These are phyloP conservation scores for Xerocomellus intermedius DNA, from an alignment of 768 basidiomycete genomes.

Conservation along the genomic window DNA sequence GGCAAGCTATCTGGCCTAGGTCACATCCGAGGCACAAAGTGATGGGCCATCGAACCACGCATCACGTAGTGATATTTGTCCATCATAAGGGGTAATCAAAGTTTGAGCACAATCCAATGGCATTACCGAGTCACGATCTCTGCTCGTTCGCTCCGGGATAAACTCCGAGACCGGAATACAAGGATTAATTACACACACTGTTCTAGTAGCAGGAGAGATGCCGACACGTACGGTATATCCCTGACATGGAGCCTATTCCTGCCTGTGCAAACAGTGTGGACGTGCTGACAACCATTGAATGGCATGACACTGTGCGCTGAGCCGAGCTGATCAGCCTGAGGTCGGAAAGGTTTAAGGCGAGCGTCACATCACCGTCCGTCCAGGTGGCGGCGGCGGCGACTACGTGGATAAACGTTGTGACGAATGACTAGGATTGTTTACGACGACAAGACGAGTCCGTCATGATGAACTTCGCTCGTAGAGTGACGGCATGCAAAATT, in stretches of 20 bases:
- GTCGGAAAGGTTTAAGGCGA: background rate
- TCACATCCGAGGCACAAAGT: slow-evolving; percentile 8
- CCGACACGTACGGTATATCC: slow-evolving; percentile 18
- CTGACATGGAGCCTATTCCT: background rate
- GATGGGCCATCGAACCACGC: slow-evolving; percentile 1
- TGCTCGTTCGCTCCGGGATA: slow-evolving; percentile 21
- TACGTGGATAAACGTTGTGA: slow-evolving; percentile 14
- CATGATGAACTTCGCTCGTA: background rate
- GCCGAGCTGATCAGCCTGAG: background rate
- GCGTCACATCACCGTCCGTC: background rate
- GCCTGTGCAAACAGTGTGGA: background rate
- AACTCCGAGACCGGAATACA: background rate
- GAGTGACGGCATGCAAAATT: background rate
- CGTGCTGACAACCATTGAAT: background rate
- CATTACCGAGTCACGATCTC: slow-evolving; percentile 17
- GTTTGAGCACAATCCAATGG: slow-evolving; percentile 15
- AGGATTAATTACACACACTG: slow-evolving; percentile 12
- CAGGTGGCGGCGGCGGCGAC: slow-evolving; percentile 6
- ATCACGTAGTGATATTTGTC: slow-evolving; percentile 2
- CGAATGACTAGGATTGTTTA: background rate
- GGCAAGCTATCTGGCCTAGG: slow-evolving; percentile 5
- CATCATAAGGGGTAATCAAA: slow-evolving; percentile 21
- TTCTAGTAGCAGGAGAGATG: slow-evolving; percentile 1
- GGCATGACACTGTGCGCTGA: background rate
- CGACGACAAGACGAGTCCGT: background rate